Evolutionary conservation across 371 early-diverging fungal genomes (phyloP), one percentile per base, ranked within the genome.

Genomic region (Umbelopsis sp.): DNA sequence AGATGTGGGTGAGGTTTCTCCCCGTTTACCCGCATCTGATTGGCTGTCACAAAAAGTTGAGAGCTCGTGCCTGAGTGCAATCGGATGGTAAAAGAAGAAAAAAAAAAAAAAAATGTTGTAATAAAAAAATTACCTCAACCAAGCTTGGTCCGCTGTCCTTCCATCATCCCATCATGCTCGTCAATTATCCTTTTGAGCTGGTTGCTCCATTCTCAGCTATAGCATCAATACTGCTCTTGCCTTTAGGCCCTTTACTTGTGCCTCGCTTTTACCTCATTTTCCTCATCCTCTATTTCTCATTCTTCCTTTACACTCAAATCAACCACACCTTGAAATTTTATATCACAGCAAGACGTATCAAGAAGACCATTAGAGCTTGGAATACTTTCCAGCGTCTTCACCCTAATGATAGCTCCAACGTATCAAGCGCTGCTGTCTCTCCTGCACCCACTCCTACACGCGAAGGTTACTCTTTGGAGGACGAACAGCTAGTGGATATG

Each of bases 291-390:
- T 82, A 82, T 63, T 82, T 82, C 35, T 67, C 72, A 9, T 63
- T 75, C 16, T 82, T 82, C 64, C 63, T 82, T 3, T 79, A 78
- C 66, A 72, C 76, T 20, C 82, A 82, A 73, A 73, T 78, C 44
- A 78, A 78, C 48, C 82, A 82, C 65, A 72, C 80, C 4, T 78
- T 77, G 66, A 79, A 82, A 45, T 82, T 82, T 50, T 79, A 67
- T 65, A 25, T 76, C 32, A 78, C 79, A 0, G 76, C 80, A 25
- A 72, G 78, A 35, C 76, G 75, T 24, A 77, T 82, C 5, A 68
- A 68, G 63, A 65, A 29, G 22, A 78, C 73, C 0, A 76, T 82
- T 48, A 72, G 69, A 38, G 72, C 75, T 63, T 79, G 78, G 76
- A 79, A 79, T 50, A 57, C 18, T 35, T 57, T 35, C 5, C 57